These are phyloP conservation scores for Aspergillus sojae DNA, from an alignment of 2,329 filamentous ascomycete genomes.

Conservation along the genomic window DNA sequence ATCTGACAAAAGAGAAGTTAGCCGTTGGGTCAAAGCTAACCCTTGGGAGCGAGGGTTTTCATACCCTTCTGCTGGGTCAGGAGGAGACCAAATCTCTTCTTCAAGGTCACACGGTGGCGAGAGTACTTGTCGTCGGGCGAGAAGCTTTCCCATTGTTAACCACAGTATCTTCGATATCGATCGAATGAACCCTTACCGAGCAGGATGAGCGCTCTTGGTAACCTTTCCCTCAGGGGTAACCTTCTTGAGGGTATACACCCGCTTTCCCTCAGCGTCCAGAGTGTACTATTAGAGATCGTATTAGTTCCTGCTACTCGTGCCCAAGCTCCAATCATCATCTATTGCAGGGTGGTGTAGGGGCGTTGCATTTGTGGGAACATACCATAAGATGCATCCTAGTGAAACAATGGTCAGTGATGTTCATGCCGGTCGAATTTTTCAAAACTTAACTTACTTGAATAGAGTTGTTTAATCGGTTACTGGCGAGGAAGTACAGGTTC, in stretches of 20 bases:
- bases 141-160: conserved; percentile 53
- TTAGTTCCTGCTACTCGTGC: conserved; percentile 9
- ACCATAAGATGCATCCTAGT: conserved; percentile 47
- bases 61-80: conserved; percentile 72
- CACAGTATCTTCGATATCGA: not conserved
- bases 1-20: conserved; percentile 24
- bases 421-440: conserved; percentile 5
- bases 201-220: conserved; percentile 94
- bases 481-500: not conserved
- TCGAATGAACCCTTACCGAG: conserved; percentile 53
- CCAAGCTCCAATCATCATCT: not conserved
- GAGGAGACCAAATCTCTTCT: conserved; percentile 88
- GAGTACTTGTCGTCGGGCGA: conserved; percentile 99
- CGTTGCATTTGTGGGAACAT: conserved; percentile 22
- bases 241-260: conserved; percentile 95
- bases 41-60: conserved; percentile 18
- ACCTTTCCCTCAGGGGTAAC: conserved; percentile 68
- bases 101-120: conserved; percentile 86
- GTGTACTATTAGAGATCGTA: conserved; percentile 66
- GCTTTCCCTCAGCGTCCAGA: conserved; percentile 78
- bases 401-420: conserved; percentile 10
- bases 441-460: conserved; percentile 30
- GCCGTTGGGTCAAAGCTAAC: not conserved
- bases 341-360: conserved; percentile 6
- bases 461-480: conserved; percentile 2